Evolutionary conservation across 2,329 filamentous ascomycete species (phyloP), one percentile per base, ranked within the genome.

Genomic region (Pseudogymnoascus sp.): DNA sequence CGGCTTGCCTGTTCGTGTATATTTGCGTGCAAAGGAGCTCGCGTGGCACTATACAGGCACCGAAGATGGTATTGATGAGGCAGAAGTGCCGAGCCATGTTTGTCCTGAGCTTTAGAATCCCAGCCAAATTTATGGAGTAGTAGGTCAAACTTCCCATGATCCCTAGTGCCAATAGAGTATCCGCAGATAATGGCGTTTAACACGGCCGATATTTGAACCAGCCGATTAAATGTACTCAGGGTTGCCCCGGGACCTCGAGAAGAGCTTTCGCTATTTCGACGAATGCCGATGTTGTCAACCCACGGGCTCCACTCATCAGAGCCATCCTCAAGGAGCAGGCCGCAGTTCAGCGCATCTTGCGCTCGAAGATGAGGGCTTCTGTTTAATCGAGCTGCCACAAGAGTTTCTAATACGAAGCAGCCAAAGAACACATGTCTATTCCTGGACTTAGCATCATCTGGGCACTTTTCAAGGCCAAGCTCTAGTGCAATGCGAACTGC

Each of bases 221-320:
- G 63, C 6, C 67, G 68, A 53, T 72, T 72, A 57, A 73, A 67
- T 12, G 69, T 68, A 37, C 73, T 73, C 25, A 72, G 63, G 22
- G 72, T 69, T 25, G 68, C 68, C n/a, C 66, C 67, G 9, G 71
- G 71, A 36, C 67, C 65, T 59, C 68, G 72, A 35, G 68, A 64
- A 28, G 61, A 66, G 6, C 60, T 63, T 12, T 38, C 57, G 15
- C 35, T 60, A 12, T 41, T 64, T 64, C 75, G 64, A 22, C 72
- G 69, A 47, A 75, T 73, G 64, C 74, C 71, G 60, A 76, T 66
- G 62, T 77, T 76, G 22, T 84, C 81, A 18, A 78, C 77, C 88
- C 88, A 91, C 1, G 85, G 83, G 65, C 88, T 84, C 87, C 87
- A 90, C 73, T 90, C 87, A 67, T 90, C 88, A 15, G 87, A 74